Percentiles rank a stretch among this genome's conserved stretches.
Evolutionary conservation across 2,329 filamentous ascomycete species (phyloP).

Genomic region (Teratosphaeria epicoccoides): DNA sequence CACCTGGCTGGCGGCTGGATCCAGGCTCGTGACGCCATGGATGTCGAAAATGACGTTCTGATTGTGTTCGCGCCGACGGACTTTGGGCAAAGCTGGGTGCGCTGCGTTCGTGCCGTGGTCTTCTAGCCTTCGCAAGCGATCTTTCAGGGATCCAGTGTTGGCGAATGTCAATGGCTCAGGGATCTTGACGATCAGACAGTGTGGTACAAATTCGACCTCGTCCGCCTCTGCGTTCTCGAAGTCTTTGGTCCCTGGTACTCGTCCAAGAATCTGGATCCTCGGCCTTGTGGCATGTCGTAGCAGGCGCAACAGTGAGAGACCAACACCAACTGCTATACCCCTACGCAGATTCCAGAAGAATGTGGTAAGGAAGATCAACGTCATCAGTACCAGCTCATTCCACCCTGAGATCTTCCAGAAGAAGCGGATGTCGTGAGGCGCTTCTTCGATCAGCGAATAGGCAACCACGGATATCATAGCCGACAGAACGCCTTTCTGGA

Average conservation of each 20-base stretch:
- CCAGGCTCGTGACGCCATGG: constrained; percentile 89
- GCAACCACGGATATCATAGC: constrained; percentile 94
- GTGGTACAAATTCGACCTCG: constrained; percentile 73
- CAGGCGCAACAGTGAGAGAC: constrained; percentile 77
- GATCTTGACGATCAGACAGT: constrained; percentile 92
- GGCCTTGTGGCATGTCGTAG: constrained; percentile 85
- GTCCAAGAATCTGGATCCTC: constrained; percentile 89
- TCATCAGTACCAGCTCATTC: constrained; percentile 78
- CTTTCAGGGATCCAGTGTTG: constrained; percentile 83
- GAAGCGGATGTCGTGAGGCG: constrained; percentile 82
- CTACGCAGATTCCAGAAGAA: constrained; percentile 91
- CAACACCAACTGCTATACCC: constrained; percentile 88
- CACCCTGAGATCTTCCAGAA: constrained; percentile 78
- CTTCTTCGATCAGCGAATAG: constrained; percentile 89
- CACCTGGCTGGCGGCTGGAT: constrained; percentile 87
- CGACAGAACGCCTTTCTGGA: constrained; percentile 79
- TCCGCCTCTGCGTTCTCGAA: constrained; percentile 72
- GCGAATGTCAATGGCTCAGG: constrained; percentile 94
- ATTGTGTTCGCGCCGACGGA: constrained; percentile 70
- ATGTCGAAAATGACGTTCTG: constrained; percentile 94
- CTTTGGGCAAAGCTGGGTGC: constrained; percentile 69
- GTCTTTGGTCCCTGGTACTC: constrained; percentile 64
- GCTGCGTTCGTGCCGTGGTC: constrained; percentile 77
- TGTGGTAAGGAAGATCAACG: constrained; percentile 78
- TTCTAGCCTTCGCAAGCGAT: constrained; percentile 70